Evolutionary conservation across 2,329 filamentous ascomycete species (phyloP).

Genomic region (Didymella arachidicola): DNA sequence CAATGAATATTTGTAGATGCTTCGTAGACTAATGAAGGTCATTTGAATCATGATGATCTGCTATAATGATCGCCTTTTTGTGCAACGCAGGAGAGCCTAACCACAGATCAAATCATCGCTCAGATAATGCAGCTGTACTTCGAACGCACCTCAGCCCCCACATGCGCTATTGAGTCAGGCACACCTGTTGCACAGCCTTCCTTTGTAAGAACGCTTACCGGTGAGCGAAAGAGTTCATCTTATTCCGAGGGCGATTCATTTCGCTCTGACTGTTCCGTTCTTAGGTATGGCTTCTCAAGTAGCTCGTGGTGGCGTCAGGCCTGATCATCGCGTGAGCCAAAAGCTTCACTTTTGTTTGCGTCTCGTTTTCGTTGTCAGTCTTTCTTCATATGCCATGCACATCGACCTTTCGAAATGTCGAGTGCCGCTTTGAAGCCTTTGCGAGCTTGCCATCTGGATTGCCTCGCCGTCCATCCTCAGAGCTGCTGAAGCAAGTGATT

Average conservation of each 20-base stretch:
- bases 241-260: constrained; percentile 4
- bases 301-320: constrained; percentile 8
- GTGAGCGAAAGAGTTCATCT: constrained; percentile 20
- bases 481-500: neutral
- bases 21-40: neutral
- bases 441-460: neutral
- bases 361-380: neutral
- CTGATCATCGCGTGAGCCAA: neutral
- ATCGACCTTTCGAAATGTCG: neutral
- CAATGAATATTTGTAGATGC: neutral
- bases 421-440: neutral
- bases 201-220: constrained; percentile 17
- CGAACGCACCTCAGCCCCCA: constrained; percentile 30
- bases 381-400: neutral
- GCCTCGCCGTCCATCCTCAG: neutral
- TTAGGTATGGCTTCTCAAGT: neutral
- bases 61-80: neutral
- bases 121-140: neutral
- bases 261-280: neutral
- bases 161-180: constrained; percentile 4
- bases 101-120: neutral
- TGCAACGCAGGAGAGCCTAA: neutral
- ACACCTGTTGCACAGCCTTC: constrained; percentile 18
- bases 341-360: neutral
- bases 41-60: neutral